Evolutionary conservation across 257 asterid species (phyloP).

Genomic region (Thymus quinquecostatus): DNA sequence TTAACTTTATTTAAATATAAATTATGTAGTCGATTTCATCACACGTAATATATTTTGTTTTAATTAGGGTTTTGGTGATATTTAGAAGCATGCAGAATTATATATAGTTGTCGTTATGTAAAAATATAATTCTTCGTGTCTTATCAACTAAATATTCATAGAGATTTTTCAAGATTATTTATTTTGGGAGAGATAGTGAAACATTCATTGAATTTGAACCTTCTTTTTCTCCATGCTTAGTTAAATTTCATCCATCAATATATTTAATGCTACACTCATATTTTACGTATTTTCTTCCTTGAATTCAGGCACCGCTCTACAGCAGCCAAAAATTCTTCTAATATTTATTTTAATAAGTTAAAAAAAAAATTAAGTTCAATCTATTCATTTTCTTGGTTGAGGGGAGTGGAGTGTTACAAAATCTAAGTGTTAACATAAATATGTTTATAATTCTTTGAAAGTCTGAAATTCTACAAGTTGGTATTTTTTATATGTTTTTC

Average conservation of each 20-base stretch:
- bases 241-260: constrained; percentile 26
- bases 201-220: constrained; percentile 32
- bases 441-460: background rate
- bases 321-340: background rate
- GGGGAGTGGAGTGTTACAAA: background rate
- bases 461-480: background rate
- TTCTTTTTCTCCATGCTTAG: background rate
- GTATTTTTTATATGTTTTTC: too few species aligned
- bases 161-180: constrained; percentile 2
- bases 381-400: background rate
- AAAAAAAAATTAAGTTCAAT: background rate
- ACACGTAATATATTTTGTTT: too few species aligned
- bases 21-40: background rate
- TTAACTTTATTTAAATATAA: too few species aligned
- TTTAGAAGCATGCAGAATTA: too few species aligned
- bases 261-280: background rate
- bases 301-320: constrained; percentile 20
- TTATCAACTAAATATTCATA: background rate
- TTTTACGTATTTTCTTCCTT: background rate
- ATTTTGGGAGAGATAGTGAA: constrained; percentile 3
- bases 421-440: background rate
- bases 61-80: too few species aligned
- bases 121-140: constrained; percentile 9
- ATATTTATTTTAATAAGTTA: too few species aligned
- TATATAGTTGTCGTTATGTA: too few species aligned